Conservation (phyloP, 2,329 filamentous ascomycete genomes). For the Lecanicillium sp. region DNA sequence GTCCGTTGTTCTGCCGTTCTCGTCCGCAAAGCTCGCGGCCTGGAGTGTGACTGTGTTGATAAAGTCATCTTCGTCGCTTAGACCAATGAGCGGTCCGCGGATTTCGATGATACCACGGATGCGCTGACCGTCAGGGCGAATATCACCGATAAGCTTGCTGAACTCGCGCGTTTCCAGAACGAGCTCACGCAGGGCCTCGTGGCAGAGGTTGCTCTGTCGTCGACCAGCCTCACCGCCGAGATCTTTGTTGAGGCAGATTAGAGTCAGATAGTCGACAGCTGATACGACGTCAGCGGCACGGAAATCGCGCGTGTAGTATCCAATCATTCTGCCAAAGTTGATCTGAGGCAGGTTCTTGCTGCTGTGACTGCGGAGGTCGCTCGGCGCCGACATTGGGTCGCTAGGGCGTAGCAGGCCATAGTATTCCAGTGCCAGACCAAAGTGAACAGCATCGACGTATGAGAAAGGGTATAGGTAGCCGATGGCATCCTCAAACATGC, state of each 20-base stretch:
- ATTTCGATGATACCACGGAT: conserved; percentile 85
- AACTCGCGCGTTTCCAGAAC: conserved; percentile 97
- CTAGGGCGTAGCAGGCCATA: conserved; percentile 86
- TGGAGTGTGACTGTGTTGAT: conserved; percentile 88
- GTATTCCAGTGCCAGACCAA: conserved; percentile 80
- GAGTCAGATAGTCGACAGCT: conserved; percentile 84
- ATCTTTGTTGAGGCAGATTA: conserved; percentile 90
- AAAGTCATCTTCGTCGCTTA: conserved; percentile 76
- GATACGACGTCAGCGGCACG: conserved; percentile 81
- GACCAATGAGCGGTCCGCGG: conserved; percentile 71
- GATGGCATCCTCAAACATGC: conserved; percentile 90
- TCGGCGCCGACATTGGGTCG: conserved; percentile 67
- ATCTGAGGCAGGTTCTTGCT: conserved; percentile 71
- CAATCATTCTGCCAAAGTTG: conserved; percentile 89
- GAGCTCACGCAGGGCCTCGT: conserved; percentile 87
- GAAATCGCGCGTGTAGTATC: conserved; percentile 95
- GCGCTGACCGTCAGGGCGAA: conserved; percentile 75
- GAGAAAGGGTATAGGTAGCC: conserved; percentile 88
- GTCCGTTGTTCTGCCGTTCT: conserved; percentile 88
- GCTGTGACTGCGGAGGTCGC: conserved; percentile 62
- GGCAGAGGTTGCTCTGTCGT: conserved; percentile 75
- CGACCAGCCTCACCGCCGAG: conserved; percentile 66
- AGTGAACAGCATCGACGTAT: conserved; percentile 91
- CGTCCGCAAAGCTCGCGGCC: conserved; percentile 86
- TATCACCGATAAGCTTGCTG: conserved; percentile 86